Evolutionary conservation across 2,329 filamentous ascomycete genomes (phyloP).

Genomic region (Penicillium nordicum): DNA sequence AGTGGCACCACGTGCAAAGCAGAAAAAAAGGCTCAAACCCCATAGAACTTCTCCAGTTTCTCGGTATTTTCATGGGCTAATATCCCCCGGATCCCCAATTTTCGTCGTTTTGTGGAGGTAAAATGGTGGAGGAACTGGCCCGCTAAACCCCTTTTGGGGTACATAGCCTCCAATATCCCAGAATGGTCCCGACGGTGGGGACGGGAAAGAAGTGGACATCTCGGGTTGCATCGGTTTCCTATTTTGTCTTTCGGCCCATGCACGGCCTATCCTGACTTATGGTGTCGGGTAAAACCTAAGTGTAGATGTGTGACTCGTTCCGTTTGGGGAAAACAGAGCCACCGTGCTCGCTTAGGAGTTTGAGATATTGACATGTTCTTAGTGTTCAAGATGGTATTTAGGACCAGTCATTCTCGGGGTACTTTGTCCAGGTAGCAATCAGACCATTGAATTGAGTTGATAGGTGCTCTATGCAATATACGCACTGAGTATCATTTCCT

Average conservation of each 20-base stretch:
- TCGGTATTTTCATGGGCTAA: constrained; percentile 13
- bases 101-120: constrained; percentile 15
- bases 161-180: constrained; percentile 1
- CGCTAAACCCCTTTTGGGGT: constrained; percentile 6
- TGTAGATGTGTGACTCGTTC: constrained; percentile 1
- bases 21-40: constrained; percentile 12
- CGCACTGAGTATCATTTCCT: neutral
- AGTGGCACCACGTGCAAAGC: constrained; percentile 4
- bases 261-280: neutral
- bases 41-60: constrained; percentile 3
- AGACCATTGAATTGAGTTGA: neutral
- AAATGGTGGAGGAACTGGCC: constrained; percentile 12
- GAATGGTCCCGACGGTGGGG: neutral
- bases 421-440: too few relatives aligned
- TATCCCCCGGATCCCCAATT: constrained; percentile 13
- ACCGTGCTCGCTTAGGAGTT: neutral
- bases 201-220: neutral
- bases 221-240: constrained; percentile 1
- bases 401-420: too few relatives aligned
- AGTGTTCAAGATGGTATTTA: too few relatives aligned
- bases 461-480: neutral
- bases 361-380: neutral
- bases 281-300: neutral
- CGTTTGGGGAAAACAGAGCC: constrained; percentile 16
- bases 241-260: neutral